Evolutionary conservation across 495 filamentous ascomycete species (phyloP).

Genomic region (Annulohypoxylon stygium): DNA sequence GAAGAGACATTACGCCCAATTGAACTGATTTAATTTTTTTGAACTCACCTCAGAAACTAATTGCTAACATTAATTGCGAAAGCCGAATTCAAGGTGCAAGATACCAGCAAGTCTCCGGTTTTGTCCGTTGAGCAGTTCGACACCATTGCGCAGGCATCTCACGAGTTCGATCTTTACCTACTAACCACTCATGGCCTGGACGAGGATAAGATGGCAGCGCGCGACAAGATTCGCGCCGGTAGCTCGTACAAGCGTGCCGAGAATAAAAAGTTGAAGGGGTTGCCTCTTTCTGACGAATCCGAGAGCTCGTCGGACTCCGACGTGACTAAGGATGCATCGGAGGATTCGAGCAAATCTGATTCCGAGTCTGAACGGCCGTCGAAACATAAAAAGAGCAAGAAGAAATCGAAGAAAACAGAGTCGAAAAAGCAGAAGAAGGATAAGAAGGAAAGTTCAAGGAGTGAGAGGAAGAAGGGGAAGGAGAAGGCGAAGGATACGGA

Average conservation of each 20-base stretch:
- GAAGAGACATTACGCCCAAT: too few relatives aligned
- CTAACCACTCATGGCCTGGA: slow-evolving; percentile 6
- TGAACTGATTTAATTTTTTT: background rate
- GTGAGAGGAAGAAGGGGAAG: slow-evolving; percentile 12
- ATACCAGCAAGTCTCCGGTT: slow-evolving; percentile 9
- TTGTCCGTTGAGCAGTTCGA: slow-evolving; percentile 7
- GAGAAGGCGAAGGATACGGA: slow-evolving; percentile 5
- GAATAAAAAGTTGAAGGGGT: background rate
- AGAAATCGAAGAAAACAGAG: slow-evolving; percentile 10
- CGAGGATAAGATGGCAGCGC: slow-evolving; percentile 16
- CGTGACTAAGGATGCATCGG: background rate
- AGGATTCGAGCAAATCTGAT: slow-evolving; percentile 4
- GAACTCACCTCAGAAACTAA: background rate
- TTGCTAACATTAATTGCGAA: background rate
- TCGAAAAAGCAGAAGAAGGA: slow-evolving; percentile 3
- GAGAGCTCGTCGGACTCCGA: slow-evolving; percentile 13
- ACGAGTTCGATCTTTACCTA: slow-evolving; percentile 12
- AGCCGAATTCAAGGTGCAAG: slow-evolving; percentile 45
- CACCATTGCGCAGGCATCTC: slow-evolving; percentile 9
- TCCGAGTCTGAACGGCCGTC: background rate
- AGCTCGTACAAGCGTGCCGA: background rate
- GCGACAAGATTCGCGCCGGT: background rate
- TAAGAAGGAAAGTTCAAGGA: background rate
- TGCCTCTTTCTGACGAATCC: slow-evolving; percentile 5
- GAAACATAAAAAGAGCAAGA: slow-evolving; percentile 9